phyloP scores from a whole-genome alignment of 345 rosid species.

The Populus euphratica region DNA sequence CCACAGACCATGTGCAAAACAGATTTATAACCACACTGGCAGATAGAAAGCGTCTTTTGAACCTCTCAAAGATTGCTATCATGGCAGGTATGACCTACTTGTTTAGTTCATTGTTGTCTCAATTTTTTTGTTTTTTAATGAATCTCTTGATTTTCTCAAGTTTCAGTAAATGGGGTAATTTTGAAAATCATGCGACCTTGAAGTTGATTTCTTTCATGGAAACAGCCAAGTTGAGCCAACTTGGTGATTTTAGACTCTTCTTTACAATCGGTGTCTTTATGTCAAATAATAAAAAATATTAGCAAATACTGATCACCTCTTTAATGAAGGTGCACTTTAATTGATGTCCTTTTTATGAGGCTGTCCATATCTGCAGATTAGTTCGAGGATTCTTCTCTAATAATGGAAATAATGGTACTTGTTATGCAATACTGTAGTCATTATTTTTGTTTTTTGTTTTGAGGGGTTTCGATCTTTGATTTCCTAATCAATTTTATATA shows the following conservation, averaged over 20 bases:
- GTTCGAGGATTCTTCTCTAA: background rate
- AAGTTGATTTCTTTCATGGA: background rate
- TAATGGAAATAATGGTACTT: background rate
- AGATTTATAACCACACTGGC: constrained; percentile 43
- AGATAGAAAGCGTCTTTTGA: constrained; percentile 71
- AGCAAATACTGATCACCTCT: background rate
- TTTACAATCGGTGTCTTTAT: background rate
- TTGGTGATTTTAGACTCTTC: background rate
- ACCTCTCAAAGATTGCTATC: constrained; percentile 81
- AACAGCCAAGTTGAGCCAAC: background rate
- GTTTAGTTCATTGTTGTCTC: background rate
- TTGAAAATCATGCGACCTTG: background rate
- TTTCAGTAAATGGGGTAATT: background rate
- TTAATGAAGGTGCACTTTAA: too few species aligned
- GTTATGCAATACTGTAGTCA: background rate
- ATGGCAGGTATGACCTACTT: constrained; percentile 55
- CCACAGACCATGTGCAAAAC: constrained; percentile 23
- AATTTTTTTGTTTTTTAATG: background rate
- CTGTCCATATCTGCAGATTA: background rate
- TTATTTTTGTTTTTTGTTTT: background rate
- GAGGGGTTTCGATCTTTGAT: background rate
- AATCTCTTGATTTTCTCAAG: background rate
- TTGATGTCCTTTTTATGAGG: background rate
- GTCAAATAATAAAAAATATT: background rate
- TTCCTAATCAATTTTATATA: background rate